Percentiles rank a stretch among this genome's conserved stretches.
phyloP scores from a whole-genome alignment of 2,329 filamentous ascomycete species.

The Didymella pomorum region DNA sequence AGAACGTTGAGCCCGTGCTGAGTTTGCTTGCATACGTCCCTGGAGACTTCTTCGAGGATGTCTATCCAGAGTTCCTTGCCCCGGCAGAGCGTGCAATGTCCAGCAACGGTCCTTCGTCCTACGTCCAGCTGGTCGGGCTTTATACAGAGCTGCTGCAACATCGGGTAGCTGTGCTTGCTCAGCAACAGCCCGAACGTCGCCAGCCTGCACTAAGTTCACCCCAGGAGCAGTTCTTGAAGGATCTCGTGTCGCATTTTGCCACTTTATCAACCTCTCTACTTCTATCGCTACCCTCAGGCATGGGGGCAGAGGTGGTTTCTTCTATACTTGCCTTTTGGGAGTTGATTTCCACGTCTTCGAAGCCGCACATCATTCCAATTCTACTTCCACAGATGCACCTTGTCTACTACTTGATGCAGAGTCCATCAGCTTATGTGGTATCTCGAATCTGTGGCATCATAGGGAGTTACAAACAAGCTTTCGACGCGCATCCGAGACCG shows the following conservation, averaged over 20 bases:
- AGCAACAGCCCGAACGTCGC: conserved; percentile 21
- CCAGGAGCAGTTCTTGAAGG: conserved; percentile 49
- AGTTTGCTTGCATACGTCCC: conserved; percentile 55
- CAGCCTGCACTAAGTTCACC: conserved; percentile 47
- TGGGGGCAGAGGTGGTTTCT: conserved; percentile 58
- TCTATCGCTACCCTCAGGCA: conserved; percentile 32
- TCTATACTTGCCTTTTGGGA: conserved; percentile 73
- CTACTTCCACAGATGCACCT: conserved; percentile 72
- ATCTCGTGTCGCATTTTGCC: conserved; percentile 43
- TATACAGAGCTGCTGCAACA: conserved; percentile 72
- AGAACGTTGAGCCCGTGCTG: conserved; percentile 56
- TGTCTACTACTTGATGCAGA: conserved; percentile 76
- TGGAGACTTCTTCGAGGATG: conserved; percentile 61
- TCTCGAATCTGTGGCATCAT: conserved; percentile 75
- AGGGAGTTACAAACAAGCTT: conserved; percentile 75
- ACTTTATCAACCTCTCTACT: conserved; percentile 42
- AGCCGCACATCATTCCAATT: conserved; percentile 62
- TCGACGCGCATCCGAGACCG: conserved; percentile 67
- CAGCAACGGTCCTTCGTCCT: conserved; percentile 56
- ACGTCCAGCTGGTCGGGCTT: conserved; percentile 68
- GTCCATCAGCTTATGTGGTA: conserved; percentile 66
- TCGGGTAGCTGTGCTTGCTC: conserved; percentile 53
- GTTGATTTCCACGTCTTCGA: conserved; percentile 57
- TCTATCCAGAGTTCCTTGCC: conserved; percentile 50
- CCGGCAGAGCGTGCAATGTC: conserved; percentile 54